phyloP scores from a whole-genome alignment of 2,329 filamentous ascomycete species.

The Aspergillus proliferans region DNA sequence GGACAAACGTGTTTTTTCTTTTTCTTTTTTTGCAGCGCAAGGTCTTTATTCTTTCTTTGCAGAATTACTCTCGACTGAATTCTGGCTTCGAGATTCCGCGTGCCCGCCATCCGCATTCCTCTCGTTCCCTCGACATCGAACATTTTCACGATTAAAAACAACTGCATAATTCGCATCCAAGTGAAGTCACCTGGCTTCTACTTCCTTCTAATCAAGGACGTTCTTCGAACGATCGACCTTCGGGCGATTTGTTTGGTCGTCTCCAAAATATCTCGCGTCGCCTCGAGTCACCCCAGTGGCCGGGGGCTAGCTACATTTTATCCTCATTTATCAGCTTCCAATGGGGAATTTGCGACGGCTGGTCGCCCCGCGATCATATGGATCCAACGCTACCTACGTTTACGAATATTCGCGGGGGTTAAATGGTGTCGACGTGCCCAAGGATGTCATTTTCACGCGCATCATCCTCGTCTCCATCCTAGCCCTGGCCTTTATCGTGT shows the following conservation, averaged over 20 bases:
- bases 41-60: constrained; percentile 10
- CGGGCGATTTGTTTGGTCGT: not conserved
- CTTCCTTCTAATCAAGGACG: too few species aligned
- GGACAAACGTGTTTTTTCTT: not conserved
- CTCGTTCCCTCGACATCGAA: constrained; percentile 16
- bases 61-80: not conserved
- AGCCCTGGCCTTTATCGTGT: constrained; percentile 29
- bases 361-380: constrained; percentile 20
- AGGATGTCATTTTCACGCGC: constrained; percentile 34
- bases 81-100: not conserved
- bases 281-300: not conserved
- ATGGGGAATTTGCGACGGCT: constrained; percentile 22
- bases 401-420: constrained; percentile 37
- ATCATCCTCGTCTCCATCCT: constrained; percentile 34
- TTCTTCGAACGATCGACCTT: too few species aligned
- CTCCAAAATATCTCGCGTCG: not conserved
- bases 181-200: too few species aligned
- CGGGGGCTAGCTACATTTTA: not conserved
- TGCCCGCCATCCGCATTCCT: constrained; percentile 13
- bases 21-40: constrained; percentile 7
- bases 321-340: constrained; percentile 7
- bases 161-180: not conserved
- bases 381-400: constrained; percentile 34
- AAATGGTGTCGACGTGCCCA: constrained; percentile 33
- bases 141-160: constrained; percentile 7